Evolutionary conservation across 441 rosid species (phyloP).

Genomic region (Gossypium davidsonii): DNA sequence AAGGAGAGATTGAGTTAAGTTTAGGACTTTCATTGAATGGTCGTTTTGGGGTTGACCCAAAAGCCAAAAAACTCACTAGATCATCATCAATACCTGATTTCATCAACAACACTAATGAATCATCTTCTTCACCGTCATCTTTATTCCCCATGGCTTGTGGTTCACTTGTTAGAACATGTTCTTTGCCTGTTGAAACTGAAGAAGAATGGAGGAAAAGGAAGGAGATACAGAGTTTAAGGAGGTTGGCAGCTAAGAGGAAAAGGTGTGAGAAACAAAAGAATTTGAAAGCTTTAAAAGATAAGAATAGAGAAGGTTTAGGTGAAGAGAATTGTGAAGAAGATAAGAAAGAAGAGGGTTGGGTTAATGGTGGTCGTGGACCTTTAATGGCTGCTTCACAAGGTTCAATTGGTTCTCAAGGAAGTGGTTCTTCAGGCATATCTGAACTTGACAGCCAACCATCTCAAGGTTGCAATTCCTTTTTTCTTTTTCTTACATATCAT

Average conservation of each 20-base stretch:
- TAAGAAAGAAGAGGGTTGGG: slow-evolving; percentile 25
- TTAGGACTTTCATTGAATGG: slow-evolving; percentile 76
- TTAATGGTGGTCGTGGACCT: slow-evolving; percentile 15
- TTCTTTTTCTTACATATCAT: background rate
- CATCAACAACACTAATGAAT: slow-evolving; percentile 25
- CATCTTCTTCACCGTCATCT: slow-evolving; percentile 1
- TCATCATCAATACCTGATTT: slow-evolving; percentile 64
- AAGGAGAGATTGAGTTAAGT: slow-evolving; percentile 56
- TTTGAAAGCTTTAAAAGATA: slow-evolving; percentile 28
- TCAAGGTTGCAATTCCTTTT: slow-evolving; percentile 28
- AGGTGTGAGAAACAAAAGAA: slow-evolving; percentile 65
- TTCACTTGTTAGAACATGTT: slow-evolving; percentile 49
- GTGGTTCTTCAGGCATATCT: slow-evolving; percentile 40
- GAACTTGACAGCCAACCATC: slow-evolving; percentile 35
- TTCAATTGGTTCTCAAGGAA: slow-evolving; percentile 42
- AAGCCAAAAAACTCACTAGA: slow-evolving; percentile 40
- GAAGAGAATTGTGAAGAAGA: slow-evolving; percentile 30
- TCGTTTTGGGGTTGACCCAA: slow-evolving; percentile 76
- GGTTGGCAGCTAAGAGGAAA: slow-evolving; percentile 83
- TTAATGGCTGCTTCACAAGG: slow-evolving; percentile 25
- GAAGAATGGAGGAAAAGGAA: slow-evolving; percentile 78
- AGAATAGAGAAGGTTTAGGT: slow-evolving; percentile 18
- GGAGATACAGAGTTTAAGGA: slow-evolving; percentile 60
- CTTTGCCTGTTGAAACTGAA: slow-evolving; percentile 62
- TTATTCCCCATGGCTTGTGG: slow-evolving; percentile 12